Evolutionary conservation across 257 asterid species (phyloP).

Genomic region (Fraxinus anomala): DNA sequence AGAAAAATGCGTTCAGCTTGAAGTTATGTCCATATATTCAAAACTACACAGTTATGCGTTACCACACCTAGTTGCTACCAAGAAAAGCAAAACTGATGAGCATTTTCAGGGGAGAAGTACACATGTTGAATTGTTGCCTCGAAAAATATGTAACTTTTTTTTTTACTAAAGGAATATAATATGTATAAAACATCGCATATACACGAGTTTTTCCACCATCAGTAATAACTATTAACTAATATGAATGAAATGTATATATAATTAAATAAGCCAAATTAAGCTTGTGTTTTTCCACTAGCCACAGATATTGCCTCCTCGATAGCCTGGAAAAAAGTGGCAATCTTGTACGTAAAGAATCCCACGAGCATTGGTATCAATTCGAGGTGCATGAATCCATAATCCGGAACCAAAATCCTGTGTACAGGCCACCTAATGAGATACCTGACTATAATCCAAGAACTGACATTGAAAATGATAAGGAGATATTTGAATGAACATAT

Average conservation of each 20-base stretch:
- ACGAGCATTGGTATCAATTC: conserved; percentile 91
- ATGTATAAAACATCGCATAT: neutral
- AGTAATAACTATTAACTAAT: neutral
- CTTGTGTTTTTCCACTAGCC: conserved; percentile 43
- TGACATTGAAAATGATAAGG: neutral
- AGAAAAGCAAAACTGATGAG: too few species aligned
- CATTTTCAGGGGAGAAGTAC: too few species aligned
- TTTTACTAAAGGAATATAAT: too few species aligned
- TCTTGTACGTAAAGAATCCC: conserved; percentile 95
- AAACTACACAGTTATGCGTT: too few species aligned
- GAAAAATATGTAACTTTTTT: too few species aligned
- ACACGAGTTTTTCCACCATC: neutral
- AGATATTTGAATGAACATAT: neutral
- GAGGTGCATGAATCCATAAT: conserved; percentile 82
- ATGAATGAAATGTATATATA: neutral
- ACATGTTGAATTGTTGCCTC: too few species aligned
- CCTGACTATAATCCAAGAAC: neutral
- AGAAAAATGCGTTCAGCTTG: too few species aligned
- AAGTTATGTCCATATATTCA: too few species aligned
- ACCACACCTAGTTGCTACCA: too few species aligned
- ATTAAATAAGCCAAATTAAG: conserved; percentile 16
- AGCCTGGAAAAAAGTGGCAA: conserved; percentile 76
- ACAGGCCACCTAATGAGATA: neutral
- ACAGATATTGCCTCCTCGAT: conserved; percentile 60
- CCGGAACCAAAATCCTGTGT: conserved; percentile 77